Base-by-base conservation (phyloP, 768 basidiomycete genomes). In the Lanmaoa rubissima region DNA sequence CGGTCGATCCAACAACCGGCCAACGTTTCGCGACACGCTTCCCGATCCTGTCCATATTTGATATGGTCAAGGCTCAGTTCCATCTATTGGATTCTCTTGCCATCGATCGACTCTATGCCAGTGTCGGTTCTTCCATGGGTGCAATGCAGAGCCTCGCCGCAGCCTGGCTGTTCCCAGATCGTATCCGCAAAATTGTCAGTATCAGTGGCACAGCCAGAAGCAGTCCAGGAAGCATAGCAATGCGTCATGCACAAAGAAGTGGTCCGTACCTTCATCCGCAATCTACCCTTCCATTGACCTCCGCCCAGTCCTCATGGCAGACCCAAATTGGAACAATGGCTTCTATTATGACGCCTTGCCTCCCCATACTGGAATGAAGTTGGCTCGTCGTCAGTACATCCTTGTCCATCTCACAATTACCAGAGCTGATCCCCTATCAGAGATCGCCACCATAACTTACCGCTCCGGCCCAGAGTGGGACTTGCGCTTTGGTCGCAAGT, bases 391-490 rank as follows among this genome's bases (percentile, higher is more conserved):
- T 97, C 67, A 65, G 87, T 76, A 13, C n/a, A 14, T 35, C 65
- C 14, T 44, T 12, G 19, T 21, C n/a, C 36, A 6, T 14, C 26
- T 0, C 24, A 13, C 10, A 28, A 4, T 48, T 3, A 35, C 45
- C 45, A 28, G 2, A 16, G 32, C 46, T 52, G 6, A 55, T 44
- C 53, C 13, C 46, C 45, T 32, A 14, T 17, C 53, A 98, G 95
- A 99, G 76, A 98, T 99, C 61, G 97, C 97, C 12, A 99, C 97
- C 3, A 97, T 99, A 67, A 98, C 97, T 0, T 99, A 99, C 72
- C 88, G 97, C 38, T 98, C 97, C 13, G 97, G 97, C 1, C 97
- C 97, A 7, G 97, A 99, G 73, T 99, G 97, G 97, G 97, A 99
- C 74, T 81, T 88, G 61, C 89, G 97, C n/a, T 99, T 99, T 68